phyloP scores from a whole-genome alignment of 768 basidiomycete species.

The Fomitopsis serialis region DNA sequence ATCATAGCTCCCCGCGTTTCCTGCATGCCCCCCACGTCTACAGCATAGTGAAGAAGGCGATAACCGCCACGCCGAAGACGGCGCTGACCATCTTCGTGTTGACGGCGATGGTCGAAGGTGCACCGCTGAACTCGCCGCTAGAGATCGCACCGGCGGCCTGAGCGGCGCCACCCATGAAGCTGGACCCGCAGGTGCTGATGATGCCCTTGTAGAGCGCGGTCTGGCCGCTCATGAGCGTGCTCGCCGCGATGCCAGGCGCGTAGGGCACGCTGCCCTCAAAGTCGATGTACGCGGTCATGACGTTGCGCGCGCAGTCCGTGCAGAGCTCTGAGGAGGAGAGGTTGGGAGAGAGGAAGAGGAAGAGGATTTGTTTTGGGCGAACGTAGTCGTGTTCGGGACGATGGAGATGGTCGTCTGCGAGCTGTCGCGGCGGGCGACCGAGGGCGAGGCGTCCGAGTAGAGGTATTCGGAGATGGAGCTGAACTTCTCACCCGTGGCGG shows the following conservation, averaged over 20 bases:
- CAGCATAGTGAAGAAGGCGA: conserved; percentile 10
- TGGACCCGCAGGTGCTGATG: conserved; percentile 55
- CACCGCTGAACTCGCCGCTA: conserved; percentile 25
- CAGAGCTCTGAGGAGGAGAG: conserved; percentile 56
- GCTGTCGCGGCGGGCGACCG: conserved; percentile 17
- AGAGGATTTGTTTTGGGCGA: conserved; percentile 60
- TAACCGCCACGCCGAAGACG: conserved; percentile 28
- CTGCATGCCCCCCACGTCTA: not conserved
- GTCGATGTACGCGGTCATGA: conserved; percentile 71
- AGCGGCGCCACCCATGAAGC: conserved; percentile 64
- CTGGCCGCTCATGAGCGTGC: conserved; percentile 65
- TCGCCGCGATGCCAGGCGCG: conserved; percentile 64
- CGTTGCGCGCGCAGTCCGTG: conserved; percentile 72
- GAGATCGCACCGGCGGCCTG: conserved; percentile 63
- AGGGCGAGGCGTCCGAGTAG: conserved; percentile 14
- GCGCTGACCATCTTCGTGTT: conserved; percentile 25
- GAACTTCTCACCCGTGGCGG: conserved; percentile 10
- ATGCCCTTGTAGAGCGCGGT: conserved; percentile 58
- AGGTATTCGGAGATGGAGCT: conserved; percentile 21
- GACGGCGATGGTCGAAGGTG: conserved; percentile 21
- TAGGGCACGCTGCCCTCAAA: conserved; percentile 73
- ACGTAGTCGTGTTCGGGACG: conserved; percentile 51
- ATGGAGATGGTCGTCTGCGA: conserved; percentile 29
- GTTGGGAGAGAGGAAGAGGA: conserved; percentile 67
- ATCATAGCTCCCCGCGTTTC: not conserved